A percentile compares a stretch with the other conserved stretches of the same genome.
Evolutionary conservation across 2,329 filamentous ascomycete species (phyloP).

Genomic region (Claviceps capensis): DNA sequence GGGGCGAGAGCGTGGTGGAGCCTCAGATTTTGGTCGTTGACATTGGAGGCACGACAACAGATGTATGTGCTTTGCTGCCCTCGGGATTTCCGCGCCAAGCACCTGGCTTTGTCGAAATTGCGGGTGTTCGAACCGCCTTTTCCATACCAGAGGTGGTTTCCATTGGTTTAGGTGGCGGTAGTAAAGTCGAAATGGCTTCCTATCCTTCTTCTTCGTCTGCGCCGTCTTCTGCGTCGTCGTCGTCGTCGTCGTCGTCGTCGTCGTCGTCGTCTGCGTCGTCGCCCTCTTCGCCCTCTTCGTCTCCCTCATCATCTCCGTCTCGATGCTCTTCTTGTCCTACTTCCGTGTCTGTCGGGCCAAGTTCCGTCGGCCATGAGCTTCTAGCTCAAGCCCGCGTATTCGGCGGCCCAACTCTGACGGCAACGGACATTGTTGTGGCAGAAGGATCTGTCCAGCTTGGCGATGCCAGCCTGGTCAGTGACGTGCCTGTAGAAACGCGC

Average conservation of each 20-base stretch:
- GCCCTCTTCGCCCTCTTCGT: too few species aligned
- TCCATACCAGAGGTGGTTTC: constrained; percentile 41
- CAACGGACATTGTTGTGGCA: constrained; percentile 36
- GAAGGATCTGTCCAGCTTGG: constrained; percentile 19
- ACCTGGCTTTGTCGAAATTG: constrained; percentile 42
- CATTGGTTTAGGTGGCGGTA: constrained; percentile 43
- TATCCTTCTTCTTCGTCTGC: constrained; percentile 8
- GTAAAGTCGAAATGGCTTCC: constrained; percentile 14
- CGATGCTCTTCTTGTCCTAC: constrained; percentile 13
- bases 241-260: neutral
- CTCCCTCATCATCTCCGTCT: neutral
- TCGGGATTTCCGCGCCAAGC: constrained; percentile 48
- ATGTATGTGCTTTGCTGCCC: constrained; percentile 42
- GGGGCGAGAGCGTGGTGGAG: constrained; percentile 1
- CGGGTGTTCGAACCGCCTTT: constrained; percentile 45
- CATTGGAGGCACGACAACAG: constrained; percentile 47
- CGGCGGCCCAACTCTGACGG: constrained; percentile 37
- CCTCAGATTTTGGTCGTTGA: constrained; percentile 37
- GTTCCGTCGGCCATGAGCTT: constrained; percentile 39
- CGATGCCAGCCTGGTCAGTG: constrained; percentile 14
- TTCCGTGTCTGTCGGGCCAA: constrained; percentile 36
- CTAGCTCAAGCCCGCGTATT: constrained; percentile 34
- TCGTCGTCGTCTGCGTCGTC: neutral
- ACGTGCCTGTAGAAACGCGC: constrained; percentile 11
- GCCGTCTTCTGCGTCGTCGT: neutral